Base-by-base conservation (phyloP, 495 filamentous ascomycete genomes). In the Aspergillus incahuasiensis region DNA sequence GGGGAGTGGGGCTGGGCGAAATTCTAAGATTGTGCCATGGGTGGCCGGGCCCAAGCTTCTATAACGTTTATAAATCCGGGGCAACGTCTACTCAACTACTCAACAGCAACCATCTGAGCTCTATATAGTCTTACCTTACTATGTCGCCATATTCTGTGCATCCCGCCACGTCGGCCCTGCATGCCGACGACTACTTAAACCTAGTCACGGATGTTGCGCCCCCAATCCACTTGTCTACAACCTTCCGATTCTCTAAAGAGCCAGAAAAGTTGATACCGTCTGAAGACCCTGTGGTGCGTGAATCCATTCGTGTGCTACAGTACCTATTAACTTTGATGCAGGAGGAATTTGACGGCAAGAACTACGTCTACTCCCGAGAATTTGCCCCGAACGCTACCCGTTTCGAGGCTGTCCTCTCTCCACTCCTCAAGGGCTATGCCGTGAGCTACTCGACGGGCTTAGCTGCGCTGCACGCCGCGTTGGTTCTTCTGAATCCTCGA, bases 361-460 rank as follows among this genome's bases (percentile, higher is more conserved):
- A 55, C 11, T 69, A 76, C 55, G 69, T 96, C 62, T 98, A 98
- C 79, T 92, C 90, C 20, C 87, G 94, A 32, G 63, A 85, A 55
- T 79, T 81, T 3, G 78, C 83, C 1, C 89, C 92, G 7, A 95
- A 87, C 64, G 81, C 82, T 30, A 88, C 84, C 0, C 88, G 92
- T 16, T 82, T 96, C 62, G 94, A 97, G 73, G 71, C 84, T 4
- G 79, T 95, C 48, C 85, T 97, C 20, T 79, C 84, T n/a, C 77
- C 82, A 22, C 73, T 97, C 49, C 75, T 96, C 11, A 76, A 80
- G 56, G 90, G 83, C 2, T 80, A 85, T 0, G 72, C 79, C 2
- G 65, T 95, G n/a, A 88, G 83, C 61, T 98, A 96, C 74, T 76
- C 83, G 40, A 94, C 89, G 6, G 94, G 94, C 19, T 82, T 96